Conservation (phyloP, 2,329 filamentous ascomycete species). For the Cladosporium sphaerospermum region DNA sequence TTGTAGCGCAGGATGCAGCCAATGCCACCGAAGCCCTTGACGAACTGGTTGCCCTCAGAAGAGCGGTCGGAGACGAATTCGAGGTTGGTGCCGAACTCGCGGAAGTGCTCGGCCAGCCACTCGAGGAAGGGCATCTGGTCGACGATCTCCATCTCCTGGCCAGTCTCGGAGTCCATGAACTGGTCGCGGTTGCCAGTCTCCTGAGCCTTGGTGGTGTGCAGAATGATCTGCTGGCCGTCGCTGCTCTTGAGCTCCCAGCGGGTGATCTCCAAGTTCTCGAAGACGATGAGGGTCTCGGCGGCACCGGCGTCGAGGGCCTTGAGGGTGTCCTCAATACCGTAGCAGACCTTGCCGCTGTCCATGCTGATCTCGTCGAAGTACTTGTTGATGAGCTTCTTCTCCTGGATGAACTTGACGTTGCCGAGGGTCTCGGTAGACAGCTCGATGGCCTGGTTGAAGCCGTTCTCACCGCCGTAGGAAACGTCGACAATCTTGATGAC, state of each 20-base stretch:
- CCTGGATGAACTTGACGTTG: constrained; percentile 99
- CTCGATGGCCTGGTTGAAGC: constrained; percentile 99
- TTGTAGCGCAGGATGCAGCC: constrained; percentile 97
- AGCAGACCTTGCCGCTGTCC: constrained; percentile 94
- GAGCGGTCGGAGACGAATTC: constrained; percentile 98
- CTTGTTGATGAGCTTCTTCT: constrained; percentile 98
- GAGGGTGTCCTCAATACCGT: constrained; percentile 94
- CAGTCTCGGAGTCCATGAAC: constrained; percentile 93
- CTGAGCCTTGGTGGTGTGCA: constrained; percentile 84
- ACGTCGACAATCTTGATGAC: constrained; percentile 99
- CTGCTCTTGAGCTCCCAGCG: constrained; percentile 84
- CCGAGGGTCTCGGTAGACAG: constrained; percentile 88
- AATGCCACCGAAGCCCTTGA: constrained; percentile 98
- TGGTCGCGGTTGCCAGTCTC: constrained; percentile 69
- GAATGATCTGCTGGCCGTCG: constrained; percentile 62
- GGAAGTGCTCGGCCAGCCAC: constrained; percentile 98
- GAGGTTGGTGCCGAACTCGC: constrained; percentile 89
- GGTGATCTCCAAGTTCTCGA: constrained; percentile 92
- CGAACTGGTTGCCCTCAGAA: constrained; percentile 98
- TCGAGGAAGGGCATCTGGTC: constrained; percentile 92
- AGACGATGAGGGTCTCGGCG: constrained; percentile 90
- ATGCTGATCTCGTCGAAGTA: constrained; percentile 99
- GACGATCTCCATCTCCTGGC: constrained; percentile 93
- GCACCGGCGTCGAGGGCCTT: constrained; percentile 95
- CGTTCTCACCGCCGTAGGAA: constrained; percentile 97